Conservation (phyloP, 1,284 basidiomycete genomes). For the Rhodotorula sp. region DNA sequence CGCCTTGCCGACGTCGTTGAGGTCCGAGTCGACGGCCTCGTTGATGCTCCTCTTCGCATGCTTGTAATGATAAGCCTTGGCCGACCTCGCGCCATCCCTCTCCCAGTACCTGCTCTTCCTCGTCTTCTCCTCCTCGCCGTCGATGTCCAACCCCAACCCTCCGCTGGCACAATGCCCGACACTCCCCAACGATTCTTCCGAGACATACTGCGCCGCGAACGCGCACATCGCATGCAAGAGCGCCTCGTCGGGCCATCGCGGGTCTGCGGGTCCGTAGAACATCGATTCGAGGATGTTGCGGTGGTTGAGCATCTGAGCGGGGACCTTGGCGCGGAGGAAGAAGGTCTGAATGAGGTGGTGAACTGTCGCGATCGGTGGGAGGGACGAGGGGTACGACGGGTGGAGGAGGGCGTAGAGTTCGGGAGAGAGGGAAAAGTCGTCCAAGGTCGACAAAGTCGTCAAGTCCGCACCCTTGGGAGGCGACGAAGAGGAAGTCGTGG, state of each 20-base stretch:
- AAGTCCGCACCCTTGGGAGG: not conserved
- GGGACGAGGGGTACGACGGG: constrained; percentile 24
- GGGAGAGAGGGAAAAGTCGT: constrained; percentile 20
- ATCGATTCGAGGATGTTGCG: constrained; percentile 20
- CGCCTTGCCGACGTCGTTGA: not conserved
- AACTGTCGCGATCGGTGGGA: constrained; percentile 25
- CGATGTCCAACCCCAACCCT: not conserved
- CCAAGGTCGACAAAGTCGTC: not conserved
- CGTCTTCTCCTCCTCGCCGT: not conserved
- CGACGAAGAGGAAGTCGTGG: too few species aligned
- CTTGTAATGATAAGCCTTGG: constrained; percentile 35
- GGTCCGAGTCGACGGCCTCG: not conserved
- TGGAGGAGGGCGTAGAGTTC: constrained; percentile 31
- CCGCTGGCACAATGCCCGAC: not conserved
- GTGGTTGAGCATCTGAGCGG: constrained; percentile 29
- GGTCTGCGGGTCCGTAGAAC: constrained; percentile 14
- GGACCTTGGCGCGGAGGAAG: constrained; percentile 34
- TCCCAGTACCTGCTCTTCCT: constrained; percentile 31
- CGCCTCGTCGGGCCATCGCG: constrained; percentile 32
- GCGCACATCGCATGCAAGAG: constrained; percentile 39
- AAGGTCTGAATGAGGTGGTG: constrained; percentile 33
- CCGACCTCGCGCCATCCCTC: constrained; percentile 11
- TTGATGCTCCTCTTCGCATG: not conserved
- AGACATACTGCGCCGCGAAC: constrained; percentile 23
- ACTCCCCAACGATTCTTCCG: constrained; percentile 14